Evolutionary conservation across 2,329 filamentous ascomycete genomes (phyloP).

Genomic region (Mollisia scopiformis): DNA sequence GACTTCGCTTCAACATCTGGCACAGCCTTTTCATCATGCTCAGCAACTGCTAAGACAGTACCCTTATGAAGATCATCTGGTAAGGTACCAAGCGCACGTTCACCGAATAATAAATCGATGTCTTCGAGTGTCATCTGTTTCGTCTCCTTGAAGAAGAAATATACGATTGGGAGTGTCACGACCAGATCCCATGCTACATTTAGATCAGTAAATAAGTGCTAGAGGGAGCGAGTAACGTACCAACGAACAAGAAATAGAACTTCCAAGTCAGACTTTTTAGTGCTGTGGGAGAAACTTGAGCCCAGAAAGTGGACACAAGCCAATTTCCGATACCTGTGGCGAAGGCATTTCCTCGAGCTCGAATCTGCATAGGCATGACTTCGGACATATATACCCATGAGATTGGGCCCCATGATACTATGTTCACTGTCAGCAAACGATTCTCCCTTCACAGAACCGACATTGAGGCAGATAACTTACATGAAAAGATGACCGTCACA

Average conservation of each 20-base stretch:
- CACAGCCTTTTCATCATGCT: conserved; percentile 23
- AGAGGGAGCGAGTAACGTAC: conserved; percentile 2
- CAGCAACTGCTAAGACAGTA: not conserved
- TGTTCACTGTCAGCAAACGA: not conserved
- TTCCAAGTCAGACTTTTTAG: conserved; percentile 51
- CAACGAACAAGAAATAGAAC: conserved; percentile 61
- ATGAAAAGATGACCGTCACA: conserved; percentile 60
- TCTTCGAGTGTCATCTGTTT: conserved; percentile 36
- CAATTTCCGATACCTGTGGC: conserved; percentile 61
- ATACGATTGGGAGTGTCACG: conserved; percentile 40
- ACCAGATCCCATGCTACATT: conserved; percentile 26
- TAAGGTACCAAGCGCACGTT: conserved; percentile 47
- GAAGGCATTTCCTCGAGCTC: conserved; percentile 60
- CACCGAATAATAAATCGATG: conserved; percentile 37
- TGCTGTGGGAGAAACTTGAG: conserved; percentile 58
- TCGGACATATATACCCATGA: conserved; percentile 69
- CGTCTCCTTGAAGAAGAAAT: conserved; percentile 38
- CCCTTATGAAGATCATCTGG: conserved; percentile 45
- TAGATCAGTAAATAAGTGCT: not conserved
- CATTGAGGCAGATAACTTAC: conserved; percentile 5
- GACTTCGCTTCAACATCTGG: conserved; percentile 27
- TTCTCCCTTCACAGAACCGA: not conserved
- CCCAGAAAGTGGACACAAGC: conserved; percentile 61
- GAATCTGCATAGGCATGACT: conserved; percentile 68
- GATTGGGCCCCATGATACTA: conserved; percentile 60